Percentiles rank a stretch among this genome's conserved stretches.
Evolutionary conservation across 1,284 basidiomycete species (phyloP).

Genomic region (Ceratobasidium sp.): DNA sequence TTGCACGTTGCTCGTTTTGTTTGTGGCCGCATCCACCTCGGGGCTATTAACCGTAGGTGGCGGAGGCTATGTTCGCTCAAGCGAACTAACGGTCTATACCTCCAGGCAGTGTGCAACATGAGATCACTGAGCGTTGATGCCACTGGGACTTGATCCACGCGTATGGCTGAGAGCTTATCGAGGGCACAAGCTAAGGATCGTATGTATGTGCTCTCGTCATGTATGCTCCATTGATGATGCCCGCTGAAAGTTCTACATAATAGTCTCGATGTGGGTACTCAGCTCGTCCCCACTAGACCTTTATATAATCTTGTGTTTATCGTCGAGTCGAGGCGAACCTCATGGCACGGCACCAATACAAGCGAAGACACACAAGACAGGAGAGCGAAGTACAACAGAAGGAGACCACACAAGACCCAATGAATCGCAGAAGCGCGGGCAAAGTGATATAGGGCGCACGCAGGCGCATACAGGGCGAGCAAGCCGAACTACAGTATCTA

Average conservation of each 20-base stretch:
- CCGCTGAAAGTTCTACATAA: background rate
- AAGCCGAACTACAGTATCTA: too few species aligned
- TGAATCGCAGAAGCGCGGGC: too few species aligned
- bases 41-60: background rate
- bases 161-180: background rate
- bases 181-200: background rate
- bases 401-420: too few species aligned
- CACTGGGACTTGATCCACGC: background rate
- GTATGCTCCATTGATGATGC: background rate
- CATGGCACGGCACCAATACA: too few species aligned
- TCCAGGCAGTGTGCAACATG: background rate
- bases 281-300: too few species aligned
- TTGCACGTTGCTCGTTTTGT: background rate
- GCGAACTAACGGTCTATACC: background rate
- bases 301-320: too few species aligned
- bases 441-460: too few species aligned
- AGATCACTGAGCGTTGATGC: background rate
- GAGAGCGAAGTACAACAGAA: too few species aligned
- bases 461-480: too few species aligned
- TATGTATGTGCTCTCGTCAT: background rate
- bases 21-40: background rate
- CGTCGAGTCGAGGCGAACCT: too few species aligned
- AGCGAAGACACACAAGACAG: too few species aligned
- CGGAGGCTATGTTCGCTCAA: background rate
- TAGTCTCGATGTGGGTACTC: slow-evolving; percentile 14